These are phyloP conservation scores for Niveomyces coronatus DNA, from an alignment of 2,329 filamentous ascomycete genomes.

Conservation along the genomic window DNA sequence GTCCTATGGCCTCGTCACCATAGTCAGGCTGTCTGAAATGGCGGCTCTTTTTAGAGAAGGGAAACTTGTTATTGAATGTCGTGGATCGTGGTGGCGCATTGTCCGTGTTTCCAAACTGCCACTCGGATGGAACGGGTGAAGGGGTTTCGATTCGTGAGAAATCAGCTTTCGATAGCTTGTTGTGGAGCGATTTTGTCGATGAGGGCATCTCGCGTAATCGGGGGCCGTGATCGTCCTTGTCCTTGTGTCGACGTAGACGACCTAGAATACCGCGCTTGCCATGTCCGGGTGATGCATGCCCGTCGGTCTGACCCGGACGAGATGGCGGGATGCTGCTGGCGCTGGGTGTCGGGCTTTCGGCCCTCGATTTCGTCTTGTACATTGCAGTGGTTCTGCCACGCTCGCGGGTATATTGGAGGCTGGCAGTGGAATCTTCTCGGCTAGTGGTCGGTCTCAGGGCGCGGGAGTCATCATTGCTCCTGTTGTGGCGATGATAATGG, in stretches of 20 bases:
- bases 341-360: conserved; percentile 76
- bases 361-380: conserved; percentile 45
- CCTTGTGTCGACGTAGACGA: conserved; percentile 40
- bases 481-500: conserved; percentile 52
- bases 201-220: conserved; percentile 38
- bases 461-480: conserved; percentile 55
- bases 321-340: conserved; percentile 48
- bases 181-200: conserved; percentile 42
- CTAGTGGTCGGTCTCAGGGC: conserved; percentile 62
- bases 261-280: conserved; percentile 41
- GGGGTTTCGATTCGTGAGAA: conserved; percentile 27
- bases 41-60: conserved; percentile 48
- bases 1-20: conserved; percentile 48
- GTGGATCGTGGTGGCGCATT: conserved; percentile 27
- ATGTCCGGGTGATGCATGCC: conserved; percentile 49
- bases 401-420: conserved; percentile 39
- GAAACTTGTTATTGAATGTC: conserved; percentile 53
- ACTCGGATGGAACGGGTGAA: conserved; percentile 24
- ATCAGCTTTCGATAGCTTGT: conserved; percentile 39
- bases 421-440: conserved; percentile 59
- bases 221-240: conserved; percentile 37
- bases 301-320: conserved; percentile 38
- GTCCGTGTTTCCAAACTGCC: conserved; percentile 20
- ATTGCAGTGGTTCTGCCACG: conserved; percentile 35
- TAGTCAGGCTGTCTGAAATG: conserved; percentile 38